Evolutionary conservation across 257 asterid genomes (phyloP).

Genomic region (Salvia splendens): DNA sequence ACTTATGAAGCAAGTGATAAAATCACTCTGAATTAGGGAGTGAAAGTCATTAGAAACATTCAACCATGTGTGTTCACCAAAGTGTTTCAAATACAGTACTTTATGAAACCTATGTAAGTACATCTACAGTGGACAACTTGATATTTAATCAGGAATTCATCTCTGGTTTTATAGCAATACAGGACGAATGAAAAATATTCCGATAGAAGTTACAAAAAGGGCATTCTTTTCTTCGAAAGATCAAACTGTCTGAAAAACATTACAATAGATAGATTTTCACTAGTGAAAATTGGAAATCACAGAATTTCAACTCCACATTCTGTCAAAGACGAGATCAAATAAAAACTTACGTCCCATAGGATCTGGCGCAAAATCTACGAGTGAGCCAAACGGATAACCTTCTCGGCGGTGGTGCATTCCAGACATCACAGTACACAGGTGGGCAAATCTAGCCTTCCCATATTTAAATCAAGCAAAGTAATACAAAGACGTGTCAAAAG

Average conservation of each 20-base stretch:
- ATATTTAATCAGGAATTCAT: neutral
- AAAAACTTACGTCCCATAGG: conserved; percentile 65
- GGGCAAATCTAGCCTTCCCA: conserved; percentile 96
- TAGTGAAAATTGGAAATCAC: conserved; percentile 1
- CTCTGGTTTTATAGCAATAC: neutral
- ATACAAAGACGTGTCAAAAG: conserved; percentile 29
- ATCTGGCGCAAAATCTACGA: conserved; percentile 95
- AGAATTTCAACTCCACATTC: neutral
- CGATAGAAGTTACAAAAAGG: neutral
- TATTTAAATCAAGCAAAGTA: conserved; percentile 24
- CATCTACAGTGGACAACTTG: neutral
- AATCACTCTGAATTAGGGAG: neutral
- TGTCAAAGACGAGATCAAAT: conserved; percentile 15
- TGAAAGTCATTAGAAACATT: conserved; percentile 9
- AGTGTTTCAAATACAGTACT: neutral
- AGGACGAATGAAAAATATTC: neutral
- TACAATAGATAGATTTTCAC: conserved; percentile 20
- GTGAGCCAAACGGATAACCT: conserved; percentile 98
- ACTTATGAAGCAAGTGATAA: neutral
- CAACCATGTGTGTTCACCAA: neutral
- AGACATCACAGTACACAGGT: conserved; percentile 91
- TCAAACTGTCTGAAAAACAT: neutral
- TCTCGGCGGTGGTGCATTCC: conserved; percentile 95
- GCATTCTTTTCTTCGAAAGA: neutral
- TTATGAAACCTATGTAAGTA: neutral